These are phyloP conservation scores for Glebionis coronaria DNA, from an alignment of 129 eudicot genomes.

Conservation along the genomic window DNA sequence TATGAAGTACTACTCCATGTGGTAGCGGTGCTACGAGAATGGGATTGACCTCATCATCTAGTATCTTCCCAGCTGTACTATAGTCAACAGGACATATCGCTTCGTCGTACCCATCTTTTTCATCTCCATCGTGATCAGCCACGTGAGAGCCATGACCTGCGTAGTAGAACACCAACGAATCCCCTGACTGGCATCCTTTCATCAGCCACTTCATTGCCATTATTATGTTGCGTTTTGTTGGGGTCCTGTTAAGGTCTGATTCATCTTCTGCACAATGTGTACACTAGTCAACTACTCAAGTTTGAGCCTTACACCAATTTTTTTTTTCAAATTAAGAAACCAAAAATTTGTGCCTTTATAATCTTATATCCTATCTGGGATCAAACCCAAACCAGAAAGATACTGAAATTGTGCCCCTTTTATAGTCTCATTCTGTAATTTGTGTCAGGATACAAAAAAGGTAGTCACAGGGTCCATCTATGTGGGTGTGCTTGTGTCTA, in stretches of 20 bases:
- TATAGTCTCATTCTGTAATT: too few relatives aligned
- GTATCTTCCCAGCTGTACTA: constrained; percentile 53
- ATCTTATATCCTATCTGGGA: too few relatives aligned
- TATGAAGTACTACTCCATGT: constrained; percentile 60
- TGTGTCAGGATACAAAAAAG: too few relatives aligned
- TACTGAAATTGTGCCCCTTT: too few relatives aligned
- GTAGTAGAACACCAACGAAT: constrained; percentile 78
- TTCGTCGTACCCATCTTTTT: constrained; percentile 66
- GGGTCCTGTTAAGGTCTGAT: constrained; percentile 39
- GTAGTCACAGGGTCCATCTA: too few relatives aligned
- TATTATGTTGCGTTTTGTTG: constrained; percentile 54
- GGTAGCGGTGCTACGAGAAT: constrained; percentile 67
- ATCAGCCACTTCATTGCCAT: constrained; percentile 56
- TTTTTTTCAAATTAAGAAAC: too few relatives aligned
- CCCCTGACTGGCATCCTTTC: constrained; percentile 61
- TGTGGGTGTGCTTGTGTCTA: neutral
- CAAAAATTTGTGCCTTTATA: neutral
- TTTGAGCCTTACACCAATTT: neutral
- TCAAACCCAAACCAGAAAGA: too few relatives aligned
- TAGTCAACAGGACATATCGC: constrained; percentile 70
- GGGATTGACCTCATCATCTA: constrained; percentile 71
- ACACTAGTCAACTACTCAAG: neutral
- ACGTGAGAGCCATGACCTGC: constrained; percentile 65
- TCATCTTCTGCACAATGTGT: constrained; percentile 41
- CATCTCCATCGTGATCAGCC: constrained; percentile 53